Conservation (phyloP, 768 basidiomycete genomes). For the Epithele typhae region DNA sequence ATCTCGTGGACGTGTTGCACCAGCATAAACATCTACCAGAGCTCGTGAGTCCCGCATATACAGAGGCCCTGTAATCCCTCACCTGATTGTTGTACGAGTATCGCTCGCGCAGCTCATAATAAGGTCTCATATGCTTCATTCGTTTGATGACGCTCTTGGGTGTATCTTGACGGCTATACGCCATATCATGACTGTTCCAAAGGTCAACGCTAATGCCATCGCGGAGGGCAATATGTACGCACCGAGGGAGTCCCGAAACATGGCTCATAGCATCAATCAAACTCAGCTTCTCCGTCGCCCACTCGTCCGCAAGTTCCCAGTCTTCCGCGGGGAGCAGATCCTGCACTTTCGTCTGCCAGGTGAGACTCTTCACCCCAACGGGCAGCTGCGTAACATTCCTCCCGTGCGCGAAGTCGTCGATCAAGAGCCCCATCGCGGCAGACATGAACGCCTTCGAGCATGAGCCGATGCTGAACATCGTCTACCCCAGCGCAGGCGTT, state of each 20-base stretch:
- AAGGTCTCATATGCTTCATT: conserved; percentile 27
- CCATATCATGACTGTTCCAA: conserved; percentile 29
- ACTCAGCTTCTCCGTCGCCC: conserved; percentile 33
- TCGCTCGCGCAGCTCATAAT: conserved; percentile 32
- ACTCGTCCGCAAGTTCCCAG: conserved; percentile 40
- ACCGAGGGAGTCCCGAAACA: conserved; percentile 28
- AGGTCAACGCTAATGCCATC: background rate
- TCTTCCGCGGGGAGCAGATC: conserved; percentile 34
- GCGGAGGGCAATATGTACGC: background rate
- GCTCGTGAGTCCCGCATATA: too few species aligned
- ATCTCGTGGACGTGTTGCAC: conserved; percentile 29
- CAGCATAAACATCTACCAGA: conserved; percentile 35
- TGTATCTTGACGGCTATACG: conserved; percentile 27
- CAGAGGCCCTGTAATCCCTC: too few species aligned
- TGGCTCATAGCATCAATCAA: conserved; percentile 31
- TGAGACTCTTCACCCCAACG: conserved; percentile 13
- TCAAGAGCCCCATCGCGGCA: conserved; percentile 25
- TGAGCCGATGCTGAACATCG: conserved; percentile 27
- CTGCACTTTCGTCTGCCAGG: conserved; percentile 26
- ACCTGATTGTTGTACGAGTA: conserved; percentile 38
- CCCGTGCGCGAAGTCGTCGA: conserved; percentile 28
- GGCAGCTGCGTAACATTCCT: conserved; percentile 24
- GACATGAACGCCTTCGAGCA: conserved; percentile 30
- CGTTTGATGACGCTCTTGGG: conserved; percentile 20
- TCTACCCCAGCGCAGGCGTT: conserved; percentile 13